phyloP scores from a whole-genome alignment of 495 filamentous ascomycete species.

The Clohesyomyces aquaticus region DNA sequence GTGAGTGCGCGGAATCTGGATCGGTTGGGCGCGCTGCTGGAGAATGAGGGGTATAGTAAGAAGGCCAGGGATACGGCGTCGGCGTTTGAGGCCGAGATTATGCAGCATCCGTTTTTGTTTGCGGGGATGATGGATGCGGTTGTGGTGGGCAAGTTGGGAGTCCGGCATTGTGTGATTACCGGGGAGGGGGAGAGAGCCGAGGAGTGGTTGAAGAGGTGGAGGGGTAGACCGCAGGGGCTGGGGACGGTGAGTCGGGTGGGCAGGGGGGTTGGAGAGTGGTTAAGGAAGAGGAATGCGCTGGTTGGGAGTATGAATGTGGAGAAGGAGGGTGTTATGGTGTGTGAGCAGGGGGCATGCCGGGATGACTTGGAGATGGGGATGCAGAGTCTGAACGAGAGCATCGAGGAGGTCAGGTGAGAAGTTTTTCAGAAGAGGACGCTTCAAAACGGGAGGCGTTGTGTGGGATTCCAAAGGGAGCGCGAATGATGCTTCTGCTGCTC shows the following conservation, averaged over 20 bases:
- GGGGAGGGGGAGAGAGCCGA: constrained; percentile 44
- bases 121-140: constrained; percentile 75
- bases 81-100: constrained; percentile 85
- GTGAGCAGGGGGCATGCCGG: constrained; percentile 47
- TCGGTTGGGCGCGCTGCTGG: constrained; percentile 72
- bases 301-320: constrained; percentile 43
- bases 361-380: constrained; percentile 41
- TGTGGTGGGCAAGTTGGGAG: constrained; percentile 67
- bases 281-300: constrained; percentile 47
- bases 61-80: constrained; percentile 73
- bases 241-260: constrained; percentile 44
- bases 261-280: constrained; percentile 42
- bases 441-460: too few relatives aligned
- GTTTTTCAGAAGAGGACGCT: not conserved
- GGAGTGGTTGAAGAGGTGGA: constrained; percentile 36
- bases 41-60: constrained; percentile 63
- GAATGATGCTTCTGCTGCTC: too few relatives aligned
- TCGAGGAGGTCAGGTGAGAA: constrained; percentile 10
- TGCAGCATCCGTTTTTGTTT: constrained; percentile 91
- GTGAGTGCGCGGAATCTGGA: constrained; percentile 81
- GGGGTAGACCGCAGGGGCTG: constrained; percentile 32
- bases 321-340: constrained; percentile 48
- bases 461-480: too few relatives aligned
- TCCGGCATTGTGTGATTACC: constrained; percentile 50
- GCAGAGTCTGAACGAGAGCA: constrained; percentile 34